A percentile compares a stretch with the other conserved stretches of the same genome.
These are phyloP conservation scores for Larix kaempferi DNA, from an alignment of 75 land plant genomes.

Conservation along the genomic window DNA sequence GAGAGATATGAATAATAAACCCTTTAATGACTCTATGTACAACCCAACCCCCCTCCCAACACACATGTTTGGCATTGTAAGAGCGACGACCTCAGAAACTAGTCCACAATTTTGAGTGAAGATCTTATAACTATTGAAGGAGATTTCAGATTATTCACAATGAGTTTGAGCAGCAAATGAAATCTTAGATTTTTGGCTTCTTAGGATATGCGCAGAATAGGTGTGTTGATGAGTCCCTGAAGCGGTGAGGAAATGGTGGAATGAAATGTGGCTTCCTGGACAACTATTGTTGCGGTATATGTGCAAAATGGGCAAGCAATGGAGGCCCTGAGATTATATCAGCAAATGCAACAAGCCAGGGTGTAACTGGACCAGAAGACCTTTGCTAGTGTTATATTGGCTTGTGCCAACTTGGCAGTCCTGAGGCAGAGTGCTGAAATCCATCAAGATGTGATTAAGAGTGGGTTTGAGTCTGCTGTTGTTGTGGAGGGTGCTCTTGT, in stretches of 20 bases:
- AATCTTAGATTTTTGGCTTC: no score
- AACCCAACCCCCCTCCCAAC: no score
- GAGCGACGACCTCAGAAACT: no score
- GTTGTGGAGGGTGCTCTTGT: not conserved
- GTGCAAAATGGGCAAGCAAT: slow-evolving; percentile 47
- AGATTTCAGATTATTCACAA: no score
- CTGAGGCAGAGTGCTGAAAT: slow-evolving; percentile 32
- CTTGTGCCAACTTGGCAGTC: slow-evolving; percentile 32
- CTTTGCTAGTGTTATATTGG: slow-evolving; percentile 31
- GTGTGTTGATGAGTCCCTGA: no score
- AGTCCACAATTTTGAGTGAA: no score
- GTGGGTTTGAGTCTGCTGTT: not conserved
- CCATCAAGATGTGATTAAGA: not conserved
- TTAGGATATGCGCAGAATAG: no score
- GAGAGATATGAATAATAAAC: no score
- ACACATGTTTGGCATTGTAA: no score
- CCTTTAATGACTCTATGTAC: no score
- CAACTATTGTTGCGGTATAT: slow-evolving; percentile 43
- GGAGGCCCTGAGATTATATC: slow-evolving; percentile 34
- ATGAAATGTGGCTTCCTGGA: slow-evolving; percentile 56
- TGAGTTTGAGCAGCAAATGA: no score
- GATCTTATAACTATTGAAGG: no score
- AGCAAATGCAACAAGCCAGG: slow-evolving; percentile 31
- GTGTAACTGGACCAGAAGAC: slow-evolving; percentile 40
- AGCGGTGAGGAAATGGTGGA: not conserved